Conservation (phyloP, 106 monocot species). For the Triglochin maritima region DNA sequence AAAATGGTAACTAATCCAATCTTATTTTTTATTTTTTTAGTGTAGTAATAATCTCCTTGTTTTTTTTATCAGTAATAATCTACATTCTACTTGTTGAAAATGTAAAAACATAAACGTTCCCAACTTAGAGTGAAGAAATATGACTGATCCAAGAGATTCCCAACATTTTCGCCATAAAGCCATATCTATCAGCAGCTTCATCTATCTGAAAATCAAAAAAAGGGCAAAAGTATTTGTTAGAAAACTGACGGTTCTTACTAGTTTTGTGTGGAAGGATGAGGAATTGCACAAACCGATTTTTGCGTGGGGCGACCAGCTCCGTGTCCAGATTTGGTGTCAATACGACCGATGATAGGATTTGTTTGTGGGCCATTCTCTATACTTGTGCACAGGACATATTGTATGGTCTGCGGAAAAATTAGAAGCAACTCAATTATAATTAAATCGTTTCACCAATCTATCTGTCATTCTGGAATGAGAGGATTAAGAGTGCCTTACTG, state of each 20-base stretch:
- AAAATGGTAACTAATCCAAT: too few species aligned
- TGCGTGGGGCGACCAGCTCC: constrained; percentile 74
- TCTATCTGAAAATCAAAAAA: constrained; percentile 40
- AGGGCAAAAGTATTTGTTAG: too few species aligned
- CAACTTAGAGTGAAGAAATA: too few species aligned
- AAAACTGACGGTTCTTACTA: not conserved
- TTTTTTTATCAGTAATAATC: too few species aligned
- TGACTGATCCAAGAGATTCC: constrained; percentile 60
- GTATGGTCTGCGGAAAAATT: constrained; percentile 98
- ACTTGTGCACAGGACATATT: constrained; percentile 65
- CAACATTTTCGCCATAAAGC: constrained; percentile 75
- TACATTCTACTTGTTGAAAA: too few species aligned
- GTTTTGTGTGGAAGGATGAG: not conserved
- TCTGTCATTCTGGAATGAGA: too few species aligned
- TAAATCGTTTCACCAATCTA: too few species aligned
- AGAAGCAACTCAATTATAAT: too few species aligned
- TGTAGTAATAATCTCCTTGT: too few species aligned
- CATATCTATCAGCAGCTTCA: constrained; percentile 70
- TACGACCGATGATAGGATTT: constrained; percentile 78
- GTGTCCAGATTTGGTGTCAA: constrained; percentile 81
- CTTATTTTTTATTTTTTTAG: too few species aligned
- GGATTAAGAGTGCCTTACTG: constrained; percentile 88
- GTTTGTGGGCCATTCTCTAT: constrained; percentile 57
- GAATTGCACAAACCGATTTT: constrained; percentile 41
- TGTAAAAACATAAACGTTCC: too few species aligned